Base-by-base conservation (phyloP, 1,284 basidiomycete species). In the Ceratobasidium sp. region DNA sequence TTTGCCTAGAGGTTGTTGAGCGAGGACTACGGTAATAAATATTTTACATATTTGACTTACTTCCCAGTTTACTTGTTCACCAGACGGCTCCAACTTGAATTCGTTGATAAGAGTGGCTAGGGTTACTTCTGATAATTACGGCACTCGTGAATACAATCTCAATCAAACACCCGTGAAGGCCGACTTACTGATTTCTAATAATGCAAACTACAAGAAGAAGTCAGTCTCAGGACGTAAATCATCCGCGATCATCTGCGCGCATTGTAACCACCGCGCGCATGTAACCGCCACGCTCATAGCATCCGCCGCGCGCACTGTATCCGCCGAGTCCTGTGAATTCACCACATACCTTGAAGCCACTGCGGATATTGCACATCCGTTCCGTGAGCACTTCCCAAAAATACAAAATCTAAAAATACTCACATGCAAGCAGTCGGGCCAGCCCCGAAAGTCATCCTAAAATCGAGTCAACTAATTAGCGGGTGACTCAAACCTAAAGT, bases 401-500 rank as follows among this genome's bases (percentile, higher is more conserved):
- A 5, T 11, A 57, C 29, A 57, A 29, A 29, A 15, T 33, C 15
- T 57, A 33, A 33, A 5, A 51, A 7, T 17, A 66, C 64, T 31
- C 41, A 54, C 64, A 66, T 66, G 64, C 64, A 66, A 29, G 50
- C 48, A 6, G 29, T 48, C 22, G 48, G 27, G 33, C 64, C 64
- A 24, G 64, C 64, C 11, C 48, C 48, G 36, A 66, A 66, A 29
- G 64, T 36, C 64, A 66, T 66, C 64, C 50, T 66, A 15, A 17
- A 33, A 19, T 19, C 11, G 24, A 17, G 33, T 57, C 29, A 57
- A 33, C 33, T 17, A 57, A 17, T 17, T 57, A 33, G 7, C 27
- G n/a, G 11, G 24, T 29, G 29, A 33, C 29, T 66, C 22, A 51
- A 33, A 29, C 19, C 29, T 41, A 11, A 19, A 57, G 17, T 11